Conservation (phyloP, 208 protist genomes). For the Trypanosoma boissoni region DNA sequence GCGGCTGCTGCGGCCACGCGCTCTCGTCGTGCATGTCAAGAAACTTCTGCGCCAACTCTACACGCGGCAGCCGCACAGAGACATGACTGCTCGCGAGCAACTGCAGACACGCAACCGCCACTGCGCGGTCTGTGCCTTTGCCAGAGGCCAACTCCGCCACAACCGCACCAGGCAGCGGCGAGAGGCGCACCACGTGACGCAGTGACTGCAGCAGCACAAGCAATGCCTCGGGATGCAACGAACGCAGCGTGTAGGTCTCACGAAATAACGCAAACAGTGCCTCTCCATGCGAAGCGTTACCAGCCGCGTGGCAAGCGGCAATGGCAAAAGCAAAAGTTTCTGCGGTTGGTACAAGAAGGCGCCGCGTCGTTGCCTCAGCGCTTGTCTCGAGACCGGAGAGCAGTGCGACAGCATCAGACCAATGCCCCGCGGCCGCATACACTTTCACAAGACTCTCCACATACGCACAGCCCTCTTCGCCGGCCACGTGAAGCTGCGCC, state of each 20-base stretch:
- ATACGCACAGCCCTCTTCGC: slow-evolving; percentile 77
- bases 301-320: slow-evolving; percentile 53
- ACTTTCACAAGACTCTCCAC: slow-evolving; percentile 72
- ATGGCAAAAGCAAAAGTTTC: slow-evolving; percentile 74
- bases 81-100: slow-evolving; percentile 49
- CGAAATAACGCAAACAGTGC: slow-evolving; percentile 42
- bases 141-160: slow-evolving; percentile 46
- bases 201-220: slow-evolving; percentile 66
- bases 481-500: slow-evolving; percentile 29
- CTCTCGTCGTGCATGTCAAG: slow-evolving; percentile 57
- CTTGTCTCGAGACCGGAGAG: slow-evolving; percentile 45
- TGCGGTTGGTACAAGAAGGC: slow-evolving; percentile 66
- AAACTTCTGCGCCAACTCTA: slow-evolving; percentile 29
- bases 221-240: slow-evolving; percentile 67
- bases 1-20: slow-evolving; percentile 67
- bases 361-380: slow-evolving; percentile 32
- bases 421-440: slow-evolving; percentile 41
- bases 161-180: slow-evolving; percentile 24
- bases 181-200: slow-evolving; percentile 40
- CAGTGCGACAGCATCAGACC: slow-evolving; percentile 53
- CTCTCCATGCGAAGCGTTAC: slow-evolving; percentile 48
- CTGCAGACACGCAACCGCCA: slow-evolving; percentile 66
- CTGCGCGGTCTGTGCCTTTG: slow-evolving; percentile 57
- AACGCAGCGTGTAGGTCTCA: slow-evolving; percentile 44
- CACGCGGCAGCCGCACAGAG: slow-evolving; percentile 24